Percentiles rank a stretch among this genome's conserved stretches.
Conservation (phyloP, 352 stramenopile genomes). For the Globisporangium canariense region DNA sequence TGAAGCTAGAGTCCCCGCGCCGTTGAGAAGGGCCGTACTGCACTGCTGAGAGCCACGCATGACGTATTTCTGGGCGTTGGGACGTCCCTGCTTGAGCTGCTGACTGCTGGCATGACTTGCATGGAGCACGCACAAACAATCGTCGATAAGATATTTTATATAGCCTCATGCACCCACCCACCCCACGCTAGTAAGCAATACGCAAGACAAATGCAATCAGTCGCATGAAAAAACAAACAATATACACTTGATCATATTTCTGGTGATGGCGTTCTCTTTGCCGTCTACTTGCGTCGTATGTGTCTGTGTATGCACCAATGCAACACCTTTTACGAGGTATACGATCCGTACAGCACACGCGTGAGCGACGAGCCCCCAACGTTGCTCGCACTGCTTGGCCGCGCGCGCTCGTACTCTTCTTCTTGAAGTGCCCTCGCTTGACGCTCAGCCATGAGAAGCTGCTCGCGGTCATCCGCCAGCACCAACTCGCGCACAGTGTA, state of each 20-base stretch:
- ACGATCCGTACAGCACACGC: slow-evolving; percentile 14
- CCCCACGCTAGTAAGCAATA: background rate
- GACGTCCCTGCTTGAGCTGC: background rate
- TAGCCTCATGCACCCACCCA: background rate
- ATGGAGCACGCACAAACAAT: background rate
- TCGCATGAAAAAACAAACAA: slow-evolving; percentile 1
- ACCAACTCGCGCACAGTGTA: slow-evolving; percentile 80
- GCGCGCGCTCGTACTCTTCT: slow-evolving; percentile 46
- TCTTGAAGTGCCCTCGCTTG: slow-evolving; percentile 61
- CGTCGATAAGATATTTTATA: slow-evolving; percentile 13
- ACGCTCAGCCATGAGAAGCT: slow-evolving; percentile 62
- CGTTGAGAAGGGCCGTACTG: background rate
- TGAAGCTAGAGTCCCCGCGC: slow-evolving; percentile 37
- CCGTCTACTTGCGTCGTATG: background rate
- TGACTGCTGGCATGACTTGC: background rate
- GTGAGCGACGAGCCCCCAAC: slow-evolving; percentile 21
- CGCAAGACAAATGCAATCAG: background rate
- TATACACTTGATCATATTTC: slow-evolving; percentile 11
- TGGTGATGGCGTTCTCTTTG: slow-evolving; percentile 1
- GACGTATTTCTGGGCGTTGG: slow-evolving; percentile 1
- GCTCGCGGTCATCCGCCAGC: slow-evolving; percentile 71
- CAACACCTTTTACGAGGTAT: background rate
- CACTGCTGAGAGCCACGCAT: background rate
- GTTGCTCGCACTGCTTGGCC: slow-evolving; percentile 25
- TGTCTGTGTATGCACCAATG: background rate